Evolutionary conservation across 164 flowering plant genomes (phyloP).

Genomic region (Sextonia rubra): DNA sequence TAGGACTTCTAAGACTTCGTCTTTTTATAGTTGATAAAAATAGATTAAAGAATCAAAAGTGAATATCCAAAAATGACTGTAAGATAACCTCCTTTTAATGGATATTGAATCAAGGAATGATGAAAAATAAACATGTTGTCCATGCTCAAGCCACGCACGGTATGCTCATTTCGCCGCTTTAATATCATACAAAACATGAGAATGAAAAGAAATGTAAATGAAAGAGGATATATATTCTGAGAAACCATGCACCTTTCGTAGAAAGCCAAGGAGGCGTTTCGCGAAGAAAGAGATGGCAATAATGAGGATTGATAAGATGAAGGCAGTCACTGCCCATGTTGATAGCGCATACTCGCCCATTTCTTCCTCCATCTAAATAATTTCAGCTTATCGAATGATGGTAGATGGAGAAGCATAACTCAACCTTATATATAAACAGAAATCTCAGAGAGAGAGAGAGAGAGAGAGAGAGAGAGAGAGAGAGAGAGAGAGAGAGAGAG

Average conservation of each 20-base stretch:
- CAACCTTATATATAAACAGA: background rate
- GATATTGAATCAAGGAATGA: too few species aligned
- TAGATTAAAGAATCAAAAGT: too few species aligned
- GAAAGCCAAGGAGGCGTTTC: background rate
- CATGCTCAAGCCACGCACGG: too few species aligned
- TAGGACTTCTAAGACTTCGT: too few species aligned
- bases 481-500: background rate
- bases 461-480: background rate
- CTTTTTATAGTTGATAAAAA: too few species aligned
- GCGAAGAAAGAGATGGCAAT: background rate
- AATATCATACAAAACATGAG: too few species aligned
- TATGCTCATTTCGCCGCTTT: too few species aligned
- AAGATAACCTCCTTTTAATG: too few species aligned
- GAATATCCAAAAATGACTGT: too few species aligned
- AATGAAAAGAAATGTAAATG: background rate
- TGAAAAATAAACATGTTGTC: too few species aligned
- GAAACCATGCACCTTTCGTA: background rate
- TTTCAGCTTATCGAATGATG: background rate
- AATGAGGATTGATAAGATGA: background rate
- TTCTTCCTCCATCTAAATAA: background rate
- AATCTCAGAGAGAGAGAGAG: background rate
- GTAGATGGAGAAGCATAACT: background rate
- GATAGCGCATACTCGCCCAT: too few species aligned
- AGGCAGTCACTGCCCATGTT: background rate
- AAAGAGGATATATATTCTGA: background rate